Evolutionary conservation across 192 early-diverging fungal genomes (phyloP).

Genomic region (Coemansia asiatica): DNA sequence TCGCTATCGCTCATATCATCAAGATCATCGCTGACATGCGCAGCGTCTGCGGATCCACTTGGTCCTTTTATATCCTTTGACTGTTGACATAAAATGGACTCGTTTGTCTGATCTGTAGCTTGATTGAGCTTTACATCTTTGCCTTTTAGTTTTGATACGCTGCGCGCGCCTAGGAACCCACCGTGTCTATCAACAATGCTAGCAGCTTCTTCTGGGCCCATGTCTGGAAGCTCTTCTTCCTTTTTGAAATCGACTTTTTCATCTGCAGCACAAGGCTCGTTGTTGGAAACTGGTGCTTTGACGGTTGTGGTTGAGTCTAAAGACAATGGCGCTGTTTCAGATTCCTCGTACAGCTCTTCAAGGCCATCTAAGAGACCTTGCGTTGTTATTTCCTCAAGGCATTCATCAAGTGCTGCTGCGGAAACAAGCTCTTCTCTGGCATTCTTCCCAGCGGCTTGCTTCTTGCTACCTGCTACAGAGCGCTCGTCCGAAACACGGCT

Average conservation of each 20-base stretch:
- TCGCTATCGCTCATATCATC: conserved; percentile 13
- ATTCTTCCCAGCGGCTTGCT: background rate
- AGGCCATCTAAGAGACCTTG: conserved; percentile 41
- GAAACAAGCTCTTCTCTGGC: background rate
- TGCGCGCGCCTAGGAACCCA: conserved; percentile 2
- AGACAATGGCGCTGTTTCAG: background rate
- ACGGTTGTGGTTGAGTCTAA: background rate
- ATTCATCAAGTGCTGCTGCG: background rate
- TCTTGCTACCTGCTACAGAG: background rate
- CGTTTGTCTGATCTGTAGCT: background rate
- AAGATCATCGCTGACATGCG: background rate
- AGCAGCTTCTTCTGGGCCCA: conserved; percentile 15
- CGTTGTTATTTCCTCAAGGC: conserved; percentile 10
- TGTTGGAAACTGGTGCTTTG: too few relatives aligned
- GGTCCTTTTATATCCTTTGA: background rate
- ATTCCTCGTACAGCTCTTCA: conserved; percentile 40
- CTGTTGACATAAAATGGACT: background rate
- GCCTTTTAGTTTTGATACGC: background rate
- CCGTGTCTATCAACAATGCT: conserved; percentile 13
- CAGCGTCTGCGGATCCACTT: background rate
- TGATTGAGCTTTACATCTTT: background rate
- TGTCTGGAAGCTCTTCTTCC: conserved; percentile 5
- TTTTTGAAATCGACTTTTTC: background rate
- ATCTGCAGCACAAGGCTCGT: background rate
- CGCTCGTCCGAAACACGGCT: too few relatives aligned